phyloP scores from a whole-genome alignment of 257 asterid species.

The Forsythia viridissima region DNA sequence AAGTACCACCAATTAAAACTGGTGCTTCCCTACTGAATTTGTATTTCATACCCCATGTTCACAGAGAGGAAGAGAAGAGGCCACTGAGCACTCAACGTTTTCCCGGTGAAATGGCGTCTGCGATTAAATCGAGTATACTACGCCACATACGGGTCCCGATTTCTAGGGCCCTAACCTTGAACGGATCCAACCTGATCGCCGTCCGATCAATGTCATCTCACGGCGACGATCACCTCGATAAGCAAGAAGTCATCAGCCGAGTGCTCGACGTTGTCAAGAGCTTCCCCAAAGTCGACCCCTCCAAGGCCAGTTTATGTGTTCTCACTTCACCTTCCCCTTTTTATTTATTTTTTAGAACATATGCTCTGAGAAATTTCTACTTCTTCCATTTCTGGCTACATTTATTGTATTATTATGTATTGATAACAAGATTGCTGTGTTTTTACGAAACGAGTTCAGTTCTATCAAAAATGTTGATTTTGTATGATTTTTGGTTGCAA shows the following conservation, averaged over 20 bases:
- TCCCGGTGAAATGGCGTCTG: constrained; percentile 63
- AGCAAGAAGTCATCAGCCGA: constrained; percentile 58
- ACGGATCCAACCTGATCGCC: constrained; percentile 46
- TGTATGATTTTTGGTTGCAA: too few relatives aligned
- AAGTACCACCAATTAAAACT: too few relatives aligned
- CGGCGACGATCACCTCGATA: constrained; percentile 77
- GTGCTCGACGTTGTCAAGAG: constrained; percentile 77
- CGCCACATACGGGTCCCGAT: constrained; percentile 62
- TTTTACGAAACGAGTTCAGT: background rate
- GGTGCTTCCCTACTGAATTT: too few relatives aligned
- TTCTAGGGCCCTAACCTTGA: constrained; percentile 31
- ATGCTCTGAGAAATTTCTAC: background rate
- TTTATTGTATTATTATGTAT: background rate
- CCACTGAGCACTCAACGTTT: constrained; percentile 5
- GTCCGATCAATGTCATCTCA: constrained; percentile 80
- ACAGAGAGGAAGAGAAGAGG: too few relatives aligned
- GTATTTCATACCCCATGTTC: too few relatives aligned
- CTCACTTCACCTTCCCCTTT: background rate
- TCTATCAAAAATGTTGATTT: too few relatives aligned
- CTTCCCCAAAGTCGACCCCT: constrained; percentile 89
- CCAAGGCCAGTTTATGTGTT: constrained; percentile 50
- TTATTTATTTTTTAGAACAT: background rate
- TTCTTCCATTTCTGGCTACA: background rate
- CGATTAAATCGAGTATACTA: constrained; percentile 65
- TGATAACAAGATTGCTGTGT: background rate